A percentile compares a stretch with the other conserved stretches of the same genome.
Evolutionary conservation across 2,329 filamentous ascomycete species (phyloP).

Genomic region (Zymoseptoria passerinii): DNA sequence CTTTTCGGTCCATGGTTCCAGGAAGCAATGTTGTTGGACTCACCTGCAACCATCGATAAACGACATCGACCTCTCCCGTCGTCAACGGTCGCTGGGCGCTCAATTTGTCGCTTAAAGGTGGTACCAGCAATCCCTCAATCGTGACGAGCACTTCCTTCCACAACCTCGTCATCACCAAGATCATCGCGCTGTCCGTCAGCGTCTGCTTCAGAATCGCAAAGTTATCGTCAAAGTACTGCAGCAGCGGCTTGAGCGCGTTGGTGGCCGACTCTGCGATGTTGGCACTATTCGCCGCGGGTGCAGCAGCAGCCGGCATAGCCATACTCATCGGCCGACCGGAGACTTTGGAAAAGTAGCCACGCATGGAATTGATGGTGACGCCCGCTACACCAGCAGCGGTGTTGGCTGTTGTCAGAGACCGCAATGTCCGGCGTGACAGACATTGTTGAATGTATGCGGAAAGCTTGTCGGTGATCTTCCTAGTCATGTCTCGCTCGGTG

Average conservation of each 20-base stretch:
- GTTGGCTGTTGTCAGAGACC: slow-evolving; percentile 53
- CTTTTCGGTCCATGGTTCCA: not conserved
- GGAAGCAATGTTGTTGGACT: slow-evolving; percentile 2
- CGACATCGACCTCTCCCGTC: slow-evolving; percentile 84
- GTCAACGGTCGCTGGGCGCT: slow-evolving; percentile 75
- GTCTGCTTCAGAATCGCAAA: slow-evolving; percentile 99
- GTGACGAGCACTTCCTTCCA: slow-evolving; percentile 97
- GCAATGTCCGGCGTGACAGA: slow-evolving; percentile 73
- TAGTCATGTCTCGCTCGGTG: slow-evolving; percentile 95
- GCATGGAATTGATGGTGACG: slow-evolving; percentile 52
- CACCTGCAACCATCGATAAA: slow-evolving; percentile 81
- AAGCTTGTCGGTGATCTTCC: slow-evolving; percentile 97
- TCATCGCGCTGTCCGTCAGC: slow-evolving; percentile 90
- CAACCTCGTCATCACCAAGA: slow-evolving; percentile 91
- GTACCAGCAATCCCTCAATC: slow-evolving; percentile 81
- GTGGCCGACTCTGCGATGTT: slow-evolving; percentile 67
- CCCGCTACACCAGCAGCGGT: slow-evolving; percentile 45
- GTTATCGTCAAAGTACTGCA: slow-evolving; percentile 95
- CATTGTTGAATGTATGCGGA: slow-evolving; percentile 87
- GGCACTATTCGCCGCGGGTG: not conserved
- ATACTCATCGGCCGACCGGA: slow-evolving; percentile 31
- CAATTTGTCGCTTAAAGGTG: slow-evolving; percentile 88
- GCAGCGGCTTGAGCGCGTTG: slow-evolving; percentile 72
- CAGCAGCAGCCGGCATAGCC: not conserved
- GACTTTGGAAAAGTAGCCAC: slow-evolving; percentile 50